Percentiles rank a stretch among this genome's conserved stretches.
Conservation (phyloP, 1,284 basidiomycete species). For the Mycena sp. region DNA sequence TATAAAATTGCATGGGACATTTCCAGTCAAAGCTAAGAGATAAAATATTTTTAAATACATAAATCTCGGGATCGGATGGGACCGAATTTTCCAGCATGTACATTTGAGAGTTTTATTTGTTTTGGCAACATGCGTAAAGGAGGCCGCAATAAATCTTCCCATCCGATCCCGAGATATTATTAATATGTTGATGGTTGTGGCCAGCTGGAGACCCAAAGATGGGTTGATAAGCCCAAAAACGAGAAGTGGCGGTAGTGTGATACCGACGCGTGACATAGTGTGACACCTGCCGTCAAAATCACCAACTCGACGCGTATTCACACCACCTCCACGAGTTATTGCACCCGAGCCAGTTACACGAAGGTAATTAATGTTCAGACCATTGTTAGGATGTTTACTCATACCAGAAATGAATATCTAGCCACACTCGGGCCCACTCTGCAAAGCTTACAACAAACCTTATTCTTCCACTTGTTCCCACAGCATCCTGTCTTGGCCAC, state of each 20-base stretch:
- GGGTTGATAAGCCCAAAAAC: neutral
- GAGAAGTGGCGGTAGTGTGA: too few relatives aligned
- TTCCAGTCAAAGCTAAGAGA: neutral
- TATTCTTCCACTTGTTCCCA: too few relatives aligned
- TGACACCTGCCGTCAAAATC: neutral
- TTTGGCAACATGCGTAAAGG: neutral
- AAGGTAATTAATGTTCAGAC: too few relatives aligned
- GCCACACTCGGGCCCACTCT: too few relatives aligned
- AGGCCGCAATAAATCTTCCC: neutral
- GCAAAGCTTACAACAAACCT: too few relatives aligned
- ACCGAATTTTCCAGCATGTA: neutral
- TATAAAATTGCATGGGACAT: neutral
- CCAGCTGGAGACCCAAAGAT: neutral
- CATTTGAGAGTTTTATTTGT: neutral
- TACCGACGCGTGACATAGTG: too few relatives aligned
- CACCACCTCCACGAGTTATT: too few relatives aligned
- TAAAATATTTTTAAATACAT: neutral
- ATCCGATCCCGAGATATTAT: neutral
- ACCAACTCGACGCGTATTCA: too few relatives aligned
- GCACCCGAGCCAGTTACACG: neutral
- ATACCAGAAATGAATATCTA: too few relatives aligned
- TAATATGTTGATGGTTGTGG: neutral
- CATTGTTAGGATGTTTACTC: too few relatives aligned
- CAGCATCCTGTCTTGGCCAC: too few relatives aligned
- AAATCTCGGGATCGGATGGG: neutral